These are phyloP conservation scores for Lumnitzera littorea DNA, from an alignment of 345 rosid species.

Conservation along the genomic window DNA sequence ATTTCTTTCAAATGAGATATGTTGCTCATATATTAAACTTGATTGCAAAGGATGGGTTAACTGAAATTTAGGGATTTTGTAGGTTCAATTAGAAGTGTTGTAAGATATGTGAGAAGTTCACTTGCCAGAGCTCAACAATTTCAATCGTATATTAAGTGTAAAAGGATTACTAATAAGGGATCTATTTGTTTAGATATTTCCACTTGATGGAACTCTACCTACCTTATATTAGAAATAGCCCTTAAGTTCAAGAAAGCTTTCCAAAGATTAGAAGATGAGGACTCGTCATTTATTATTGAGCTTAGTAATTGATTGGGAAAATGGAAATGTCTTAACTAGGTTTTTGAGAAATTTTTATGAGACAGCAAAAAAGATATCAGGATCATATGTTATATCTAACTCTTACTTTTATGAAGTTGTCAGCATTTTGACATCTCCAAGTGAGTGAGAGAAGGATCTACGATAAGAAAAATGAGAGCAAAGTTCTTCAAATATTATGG, in stretches of 20 bases:
- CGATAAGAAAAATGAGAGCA: slow-evolving; percentile 1
- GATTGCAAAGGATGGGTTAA: slow-evolving; percentile 2
- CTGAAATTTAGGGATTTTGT: slow-evolving; percentile 2
- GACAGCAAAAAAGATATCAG: neutral
- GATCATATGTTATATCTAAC: neutral
- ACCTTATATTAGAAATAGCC: neutral
- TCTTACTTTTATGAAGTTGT: neutral
- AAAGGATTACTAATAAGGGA: neutral
- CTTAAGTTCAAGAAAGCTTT: neutral
- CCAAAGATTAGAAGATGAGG: slow-evolving; percentile 3
- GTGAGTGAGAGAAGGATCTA: neutral
- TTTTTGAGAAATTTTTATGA: neutral
- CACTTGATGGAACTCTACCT: neutral
- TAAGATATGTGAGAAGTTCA: slow-evolving; percentile 8
- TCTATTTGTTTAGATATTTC: slow-evolving; percentile 2
- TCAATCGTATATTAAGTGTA: neutral
- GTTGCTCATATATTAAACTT: neutral
- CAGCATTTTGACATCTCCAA: neutral
- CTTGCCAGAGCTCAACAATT: neutral
- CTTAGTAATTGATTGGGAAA: neutral
- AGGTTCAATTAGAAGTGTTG: neutral
- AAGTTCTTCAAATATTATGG: neutral
- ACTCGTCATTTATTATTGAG: neutral
- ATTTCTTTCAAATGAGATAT: slow-evolving; percentile 4
- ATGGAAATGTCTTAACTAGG: neutral